Evolutionary conservation across 75 land plant species (phyloP), one percentile per base, ranked within the genome.

Genomic region (Adiantum capillusveneris): DNA sequence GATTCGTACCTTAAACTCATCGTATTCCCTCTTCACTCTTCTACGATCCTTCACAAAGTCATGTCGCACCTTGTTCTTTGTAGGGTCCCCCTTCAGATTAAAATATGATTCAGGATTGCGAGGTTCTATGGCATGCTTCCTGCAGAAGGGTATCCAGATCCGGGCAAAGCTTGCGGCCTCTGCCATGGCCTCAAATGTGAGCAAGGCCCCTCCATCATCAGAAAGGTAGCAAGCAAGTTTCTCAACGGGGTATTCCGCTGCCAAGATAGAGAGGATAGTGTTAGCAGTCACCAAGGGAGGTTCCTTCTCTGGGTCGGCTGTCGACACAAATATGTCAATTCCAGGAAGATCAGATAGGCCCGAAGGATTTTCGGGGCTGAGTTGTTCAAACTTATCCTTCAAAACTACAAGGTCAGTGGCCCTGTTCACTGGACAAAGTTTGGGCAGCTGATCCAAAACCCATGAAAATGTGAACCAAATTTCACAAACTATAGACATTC

Each of bases 241-340:
- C 57, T 90, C 93, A 28, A 90, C 88, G 6, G 96, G 96, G 58
- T 90, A 90, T 53, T 90, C 96, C 13, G 80, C 80, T 44, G 96
- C 81, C 19, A 87, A 75, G 28, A 87, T 91, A 21, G 97, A 88
- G 3, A 88, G 70, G 25, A 88, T 80, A 44, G 84, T 86, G 69
- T 85, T 85, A 45, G 86, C 90, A 25, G 97, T 91, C 59, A 85
- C 85, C 44, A 91, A 78, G 2, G 97, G 93, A 7, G 97, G 97
- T 58, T 91, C 97, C 65, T 91, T 91, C 61, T 81, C 84, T 0
- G 97, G 97, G 55, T 91, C 94, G 3, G 87, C 94, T 44, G 94
- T 91, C 13, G 88, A 86, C 5, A 88, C 97, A 63, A 88, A 88
- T 37, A 88, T 66, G 24, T 68, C 71, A 29, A 88, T 54, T 0